Conservation (phyloP, 2,329 filamentous ascomycete genomes). For the Coleophoma eucalyptorum region DNA sequence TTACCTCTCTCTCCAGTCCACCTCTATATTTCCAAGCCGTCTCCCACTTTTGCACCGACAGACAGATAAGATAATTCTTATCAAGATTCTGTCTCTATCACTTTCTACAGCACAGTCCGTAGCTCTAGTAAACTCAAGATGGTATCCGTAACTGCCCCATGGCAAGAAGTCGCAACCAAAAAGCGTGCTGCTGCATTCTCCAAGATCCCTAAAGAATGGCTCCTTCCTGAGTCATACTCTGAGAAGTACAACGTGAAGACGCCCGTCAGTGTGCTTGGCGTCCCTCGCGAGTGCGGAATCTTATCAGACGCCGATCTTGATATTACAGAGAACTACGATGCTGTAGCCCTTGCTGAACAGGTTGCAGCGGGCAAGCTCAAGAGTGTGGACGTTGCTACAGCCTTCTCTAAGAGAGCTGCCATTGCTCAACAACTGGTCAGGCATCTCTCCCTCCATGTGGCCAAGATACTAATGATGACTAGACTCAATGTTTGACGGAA, state of each 20-base stretch:
- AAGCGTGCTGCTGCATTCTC: background rate
- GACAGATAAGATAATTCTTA: too few relatives aligned
- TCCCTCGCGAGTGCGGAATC: slow-evolving; percentile 38
- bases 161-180: background rate
- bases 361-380: slow-evolving; percentile 32
- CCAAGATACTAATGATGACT: too few relatives aligned
- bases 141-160: background rate
- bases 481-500: slow-evolving; percentile 2
- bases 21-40: too few relatives aligned
- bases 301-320: slow-evolving; percentile 39
- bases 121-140: background rate
- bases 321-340: slow-evolving; percentile 45
- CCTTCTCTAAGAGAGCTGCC: slow-evolving; percentile 41
- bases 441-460: too few relatives aligned
- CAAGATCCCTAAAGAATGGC: slow-evolving; percentile 30
- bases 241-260: slow-evolving; percentile 4
- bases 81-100: too few relatives aligned
- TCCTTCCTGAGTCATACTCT: slow-evolving; percentile 7
- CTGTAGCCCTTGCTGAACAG: slow-evolving; percentile 33
- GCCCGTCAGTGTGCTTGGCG: slow-evolving; percentile 24
- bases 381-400: slow-evolving; percentile 34
- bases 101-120: too few relatives aligned
- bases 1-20: too few relatives aligned
- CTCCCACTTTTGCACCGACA: too few relatives aligned
- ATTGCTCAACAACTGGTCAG: slow-evolving; percentile 50